Evolutionary conservation across 176 grass and related monocot genomes (phyloP), one percentile per base, ranked within the genome.

Genomic region (Carex parvula): DNA sequence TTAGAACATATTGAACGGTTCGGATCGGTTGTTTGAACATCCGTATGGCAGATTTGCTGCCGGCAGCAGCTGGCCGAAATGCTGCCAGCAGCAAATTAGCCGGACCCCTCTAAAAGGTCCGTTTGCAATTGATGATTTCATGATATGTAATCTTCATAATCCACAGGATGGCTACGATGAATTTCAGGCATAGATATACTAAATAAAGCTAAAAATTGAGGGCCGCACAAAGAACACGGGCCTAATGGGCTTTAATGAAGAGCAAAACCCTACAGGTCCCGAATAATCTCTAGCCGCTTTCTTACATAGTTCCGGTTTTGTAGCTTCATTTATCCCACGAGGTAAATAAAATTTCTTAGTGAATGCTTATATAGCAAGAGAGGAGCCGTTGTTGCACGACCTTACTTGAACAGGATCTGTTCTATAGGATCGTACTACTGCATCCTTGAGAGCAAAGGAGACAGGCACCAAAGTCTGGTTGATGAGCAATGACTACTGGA

Each of bases 391-490:
- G 0, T 0, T 6, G 11, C 42, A 93, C 80, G 88, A 90, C 81
- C 80, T 93, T 93, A 88, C 73, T 87, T 87, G 73, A 90, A 90
- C 90, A 87, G 76, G 89, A 39, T 39, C 37, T 39, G 37, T 39
- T 39, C 37, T 39, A 39, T 39, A 39, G 37, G 37, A 39, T 39
- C 60, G 90, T 85, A 85, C 85, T 10, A 60, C 50, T 85, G 77
- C 66, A 66, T 92, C 84, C 78, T 87, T 92, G n/a, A 78, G 70
- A 35, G 17, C 18, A 11, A 87, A 79, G 50, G 84, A 89, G 87
- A 80, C 85, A 79, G 85, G 67, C 84, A 87, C 52, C 57, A 0
- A 0, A 73, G 61, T 67, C 35, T 92, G 87, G 87, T 87, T 86
- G 87, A 92, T 89, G 82, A 85, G 0, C 0, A 26, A 17, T 12